Evolutionary conservation across 805 yeast genomes (phyloP), one percentile per base, ranked within the genome.

Genomic region (Suhomyces sp.): DNA sequence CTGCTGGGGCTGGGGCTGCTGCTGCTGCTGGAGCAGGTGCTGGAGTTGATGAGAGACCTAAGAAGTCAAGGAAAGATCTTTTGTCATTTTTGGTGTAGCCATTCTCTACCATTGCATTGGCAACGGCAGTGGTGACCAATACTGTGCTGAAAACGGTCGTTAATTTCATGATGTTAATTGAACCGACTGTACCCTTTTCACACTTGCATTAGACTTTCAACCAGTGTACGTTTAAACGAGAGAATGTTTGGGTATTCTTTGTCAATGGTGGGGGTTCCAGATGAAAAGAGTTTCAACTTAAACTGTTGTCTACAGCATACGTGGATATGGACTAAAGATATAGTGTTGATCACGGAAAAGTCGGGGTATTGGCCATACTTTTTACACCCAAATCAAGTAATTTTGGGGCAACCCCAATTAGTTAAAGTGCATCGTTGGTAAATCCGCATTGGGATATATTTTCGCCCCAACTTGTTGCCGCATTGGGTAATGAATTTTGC

Each of bases 81-180:
- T 41, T 40, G 17, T 35, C 39, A 26, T 19, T 24, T n/a, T 26
- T 26, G 20, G 19, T 9, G 10, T 26, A 19, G 14, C 26, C 33
- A 26, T 31, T 35, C 22, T 33, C 26, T n/a, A n/a, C n/a, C 14
- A 40, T 37, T 10, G 44, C 50, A 23, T 38, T 47, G 24, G 49
- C 56, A 28, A 54, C 40, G n/a, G 54, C 51, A 18, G 57, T 38
- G 25, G 53, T 46, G 28, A 48, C 43, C 50, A 57, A 49, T 28
- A 54, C 42, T 34, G 50, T 48, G 41, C 43, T 48, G 33, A 50
- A 44, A 35, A 53, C 53, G 38, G 54, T 40, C 15, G 46, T 38
- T 40, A 56, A 37, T 45, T 48, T 56, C 63, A 56, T 56, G 20
- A 21, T 44, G 26, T 26, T 17, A 19, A 25, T 33, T 28, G 26